A percentile compares a stretch with the other conserved stretches of the same genome.
Conservation (phyloP, 2,329 filamentous ascomycete species). For the Aspergillus alliaceus region DNA sequence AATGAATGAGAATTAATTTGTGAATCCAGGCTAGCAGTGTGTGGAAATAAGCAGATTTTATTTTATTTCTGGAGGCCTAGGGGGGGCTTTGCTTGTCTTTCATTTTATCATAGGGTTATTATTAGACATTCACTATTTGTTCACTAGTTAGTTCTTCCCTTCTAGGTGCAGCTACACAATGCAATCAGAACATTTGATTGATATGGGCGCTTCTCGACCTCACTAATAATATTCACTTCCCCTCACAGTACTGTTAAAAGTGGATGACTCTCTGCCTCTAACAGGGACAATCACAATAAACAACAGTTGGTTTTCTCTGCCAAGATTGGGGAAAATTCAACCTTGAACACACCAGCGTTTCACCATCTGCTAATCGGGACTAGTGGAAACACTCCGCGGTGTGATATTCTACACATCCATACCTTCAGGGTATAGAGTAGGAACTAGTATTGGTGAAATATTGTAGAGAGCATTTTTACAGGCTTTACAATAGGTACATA, state of each 20-base stretch:
- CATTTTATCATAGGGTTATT: not conserved
- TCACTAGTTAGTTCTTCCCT: not conserved
- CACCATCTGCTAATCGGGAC: conserved; percentile 1
- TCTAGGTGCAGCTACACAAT: not conserved
- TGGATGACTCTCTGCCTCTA: no score
- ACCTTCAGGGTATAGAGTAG: no score
- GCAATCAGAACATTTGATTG: not conserved
- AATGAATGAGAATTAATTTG: not conserved
- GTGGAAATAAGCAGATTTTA: not conserved
- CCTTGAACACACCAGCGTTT: conserved; percentile 13
- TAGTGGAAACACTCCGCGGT: not conserved
- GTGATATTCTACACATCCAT: no score
- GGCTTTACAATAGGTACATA: no score
- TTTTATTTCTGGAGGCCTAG: not conserved
- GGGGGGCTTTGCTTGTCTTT: not conserved
- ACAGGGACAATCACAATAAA: conserved; percentile 5
- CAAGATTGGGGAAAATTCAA: not conserved
- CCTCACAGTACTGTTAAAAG: no score
- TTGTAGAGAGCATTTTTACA: no score
- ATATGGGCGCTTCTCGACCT: not conserved
- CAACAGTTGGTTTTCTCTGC: no score
- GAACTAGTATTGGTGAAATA: no score
- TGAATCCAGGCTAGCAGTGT: not conserved
- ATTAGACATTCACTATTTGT: not conserved
- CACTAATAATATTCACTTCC: not conserved